Conservation (phyloP, 1,139 yeast genomes). For the Candida frijolesensis region DNA sequence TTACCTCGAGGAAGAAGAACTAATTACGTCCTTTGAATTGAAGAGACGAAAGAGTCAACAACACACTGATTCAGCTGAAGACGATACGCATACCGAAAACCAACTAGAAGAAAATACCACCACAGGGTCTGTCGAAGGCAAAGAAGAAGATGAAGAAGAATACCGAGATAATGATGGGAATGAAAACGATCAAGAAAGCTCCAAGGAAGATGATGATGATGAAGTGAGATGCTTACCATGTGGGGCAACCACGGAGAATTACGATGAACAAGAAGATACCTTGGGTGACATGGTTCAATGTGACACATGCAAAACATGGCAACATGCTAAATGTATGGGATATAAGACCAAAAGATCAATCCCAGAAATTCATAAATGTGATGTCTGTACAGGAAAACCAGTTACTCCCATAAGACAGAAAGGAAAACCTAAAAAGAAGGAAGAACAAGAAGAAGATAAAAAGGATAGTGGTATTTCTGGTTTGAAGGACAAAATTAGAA, state of each 20-base stretch:
- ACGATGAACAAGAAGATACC: constrained; percentile 59
- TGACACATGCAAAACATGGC: constrained; percentile 82
- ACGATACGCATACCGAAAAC: not conserved
- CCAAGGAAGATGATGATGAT: constrained; percentile 27
- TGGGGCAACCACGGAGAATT: constrained; percentile 65
- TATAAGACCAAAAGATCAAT: constrained; percentile 31
- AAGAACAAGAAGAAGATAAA: constrained; percentile 4
- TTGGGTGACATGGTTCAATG: constrained; percentile 72
- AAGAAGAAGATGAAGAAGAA: constrained; percentile 8
- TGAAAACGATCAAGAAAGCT: constrained; percentile 9
- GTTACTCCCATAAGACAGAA: not conserved
- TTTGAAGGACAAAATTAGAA: constrained; percentile 33
- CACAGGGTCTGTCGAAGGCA: not conserved
- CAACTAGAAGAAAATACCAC: not conserved
- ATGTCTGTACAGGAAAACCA: constrained; percentile 24
- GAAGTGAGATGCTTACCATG: constrained; percentile 67
- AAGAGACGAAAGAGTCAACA: not conserved
- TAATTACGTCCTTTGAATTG: not conserved
- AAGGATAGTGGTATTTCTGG: not conserved
- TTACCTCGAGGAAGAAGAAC: constrained; percentile 1
- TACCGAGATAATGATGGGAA: constrained; percentile 14
- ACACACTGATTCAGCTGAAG: not conserved
- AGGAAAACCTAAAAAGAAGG: not conserved
- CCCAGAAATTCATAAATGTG: constrained; percentile 37
- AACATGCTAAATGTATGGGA: constrained; percentile 76